A percentile compares a stretch with the other conserved stretches of the same genome.
Conservation (phyloP, 1,284 basidiomycete species). For the Flammula alnicola region DNA sequence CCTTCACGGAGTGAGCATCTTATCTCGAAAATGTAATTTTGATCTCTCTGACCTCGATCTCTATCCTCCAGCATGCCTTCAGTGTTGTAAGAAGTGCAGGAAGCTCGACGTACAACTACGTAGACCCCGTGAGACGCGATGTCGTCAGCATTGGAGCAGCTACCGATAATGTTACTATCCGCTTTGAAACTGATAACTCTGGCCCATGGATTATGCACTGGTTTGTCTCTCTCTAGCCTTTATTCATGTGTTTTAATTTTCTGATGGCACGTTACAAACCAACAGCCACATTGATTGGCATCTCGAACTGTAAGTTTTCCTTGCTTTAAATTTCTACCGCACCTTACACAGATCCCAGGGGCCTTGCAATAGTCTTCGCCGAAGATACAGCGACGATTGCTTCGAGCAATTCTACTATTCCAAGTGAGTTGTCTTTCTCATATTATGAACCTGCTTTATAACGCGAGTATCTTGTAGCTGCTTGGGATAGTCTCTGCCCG, state of each 20-base stretch:
- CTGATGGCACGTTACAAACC: conserved; percentile 4
- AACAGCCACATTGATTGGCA: conserved; percentile 58
- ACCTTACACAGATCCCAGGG: conserved; percentile 18
- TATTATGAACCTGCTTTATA: neutral
- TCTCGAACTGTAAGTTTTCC: conserved; percentile 37
- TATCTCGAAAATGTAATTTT: neutral
- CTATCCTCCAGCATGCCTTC: conserved; percentile 52
- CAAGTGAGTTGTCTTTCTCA: conserved; percentile 16
- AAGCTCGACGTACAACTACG: conserved; percentile 41
- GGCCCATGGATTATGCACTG: conserved; percentile 50
- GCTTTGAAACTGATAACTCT: conserved; percentile 35
- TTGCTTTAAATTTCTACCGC: neutral
- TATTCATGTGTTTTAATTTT: neutral
- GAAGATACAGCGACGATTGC: conserved; percentile 32
- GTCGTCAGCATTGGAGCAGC: conserved; percentile 18
- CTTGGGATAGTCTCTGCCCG: conserved; percentile 32
- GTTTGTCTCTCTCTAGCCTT: conserved; percentile 27
- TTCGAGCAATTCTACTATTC: conserved; percentile 21
- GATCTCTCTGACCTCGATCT: neutral
- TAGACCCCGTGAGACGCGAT: conserved; percentile 36
- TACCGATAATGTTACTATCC: conserved; percentile 44
- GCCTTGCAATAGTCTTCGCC: conserved; percentile 45
- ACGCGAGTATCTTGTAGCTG: conserved; percentile 16
- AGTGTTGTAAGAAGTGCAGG: conserved; percentile 43
- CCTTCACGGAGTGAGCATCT: too few relatives aligned